Evolutionary conservation across 1,284 basidiomycete genomes (phyloP), one percentile per base, ranked within the genome.

Genomic region (Heterobasidion parviporum): DNA sequence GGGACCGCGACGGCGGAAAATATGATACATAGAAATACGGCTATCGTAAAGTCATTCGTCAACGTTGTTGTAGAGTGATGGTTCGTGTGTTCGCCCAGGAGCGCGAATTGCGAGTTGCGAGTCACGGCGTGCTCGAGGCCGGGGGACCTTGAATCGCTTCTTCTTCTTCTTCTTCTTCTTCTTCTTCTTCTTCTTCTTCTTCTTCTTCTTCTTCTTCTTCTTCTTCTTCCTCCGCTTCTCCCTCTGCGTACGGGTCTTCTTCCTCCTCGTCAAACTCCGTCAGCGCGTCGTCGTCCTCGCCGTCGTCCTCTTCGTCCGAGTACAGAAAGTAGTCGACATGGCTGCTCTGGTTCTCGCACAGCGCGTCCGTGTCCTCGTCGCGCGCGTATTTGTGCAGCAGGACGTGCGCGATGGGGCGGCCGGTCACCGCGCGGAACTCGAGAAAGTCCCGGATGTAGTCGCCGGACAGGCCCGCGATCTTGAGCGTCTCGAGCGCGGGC

Each of bases 401-500:
- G 64, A 64, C 65, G 43, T 58, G 38, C 43, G 54, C 53, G 1
- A 70, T 47, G 49, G 58, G 61, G 4, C 55, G 26, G 52, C 62
- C 62, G 45, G 50, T 53, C 43, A 46, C 38, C 46, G 61, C 56
- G 6, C 68, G 61, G 53, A 61, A 57, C 41, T 53, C n/a, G 38
- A 64, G 60, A 51, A 65, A 63, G 50, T 52, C 48, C 8, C 50
- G 49, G 32, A 70, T 55, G 48, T 50, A 49, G 49, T 15, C 45
- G 36, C 62, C 58, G 9, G 58, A 1, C 34, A 68, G 55, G 38
- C 67, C 65, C n/a, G 64, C 50, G 10, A 66, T 52, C 36, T 63
- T 63, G 50, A 68, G 38, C 50, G 59, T 58, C 36, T 57, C 47
- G 14, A 70, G 63, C n/a, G 43, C 32, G 0, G 67, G 68, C 41